phyloP scores from a whole-genome alignment of 2,329 filamentous ascomycete species.

The Huntiella omanensis region DNA sequence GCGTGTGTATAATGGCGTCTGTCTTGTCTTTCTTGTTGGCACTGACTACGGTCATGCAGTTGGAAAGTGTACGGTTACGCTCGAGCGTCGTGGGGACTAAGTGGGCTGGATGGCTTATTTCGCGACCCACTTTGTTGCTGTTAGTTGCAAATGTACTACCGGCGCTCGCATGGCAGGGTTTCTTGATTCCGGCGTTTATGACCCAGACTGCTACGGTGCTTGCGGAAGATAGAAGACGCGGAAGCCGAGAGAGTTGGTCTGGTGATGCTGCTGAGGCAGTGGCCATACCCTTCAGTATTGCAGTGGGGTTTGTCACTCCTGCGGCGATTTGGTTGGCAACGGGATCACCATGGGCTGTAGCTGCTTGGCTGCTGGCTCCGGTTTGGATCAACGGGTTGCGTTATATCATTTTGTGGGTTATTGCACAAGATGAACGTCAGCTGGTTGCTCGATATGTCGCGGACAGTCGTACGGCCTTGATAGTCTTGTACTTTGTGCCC shows the following conservation, averaged over 20 bases:
- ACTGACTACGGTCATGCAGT: slow-evolving; percentile 28
- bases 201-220: background rate
- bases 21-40: slow-evolving; percentile 27
- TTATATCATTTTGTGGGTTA: slow-evolving; percentile 14
- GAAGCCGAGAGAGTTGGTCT: background rate
- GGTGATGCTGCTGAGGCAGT: slow-evolving; percentile 32
- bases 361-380: slow-evolving; percentile 33
- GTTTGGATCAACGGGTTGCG: slow-evolving; percentile 26
- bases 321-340: slow-evolving; percentile 27
- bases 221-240: background rate
- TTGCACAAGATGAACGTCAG: slow-evolving; percentile 15
- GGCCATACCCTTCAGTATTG: slow-evolving; percentile 32
- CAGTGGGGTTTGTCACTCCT: slow-evolving; percentile 28
- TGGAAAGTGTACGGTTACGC: slow-evolving; percentile 27
- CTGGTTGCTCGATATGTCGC: slow-evolving; percentile 21
- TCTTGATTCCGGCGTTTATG: slow-evolving; percentile 31
- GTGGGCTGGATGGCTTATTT: slow-evolving; percentile 18
- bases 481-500: slow-evolving; percentile 27
- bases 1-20: slow-evolving; percentile 22
- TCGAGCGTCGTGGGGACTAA: no score
- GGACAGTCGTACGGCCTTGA: slow-evolving; percentile 20
- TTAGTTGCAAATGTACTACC: slow-evolving; percentile 28
- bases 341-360: slow-evolving; percentile 20
- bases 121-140: slow-evolving; percentile 24
- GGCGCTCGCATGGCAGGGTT: slow-evolving; percentile 34